These are phyloP conservation scores for Lactarius hengduanensis DNA, from an alignment of 768 basidiomycete species.

Conservation along the genomic window DNA sequence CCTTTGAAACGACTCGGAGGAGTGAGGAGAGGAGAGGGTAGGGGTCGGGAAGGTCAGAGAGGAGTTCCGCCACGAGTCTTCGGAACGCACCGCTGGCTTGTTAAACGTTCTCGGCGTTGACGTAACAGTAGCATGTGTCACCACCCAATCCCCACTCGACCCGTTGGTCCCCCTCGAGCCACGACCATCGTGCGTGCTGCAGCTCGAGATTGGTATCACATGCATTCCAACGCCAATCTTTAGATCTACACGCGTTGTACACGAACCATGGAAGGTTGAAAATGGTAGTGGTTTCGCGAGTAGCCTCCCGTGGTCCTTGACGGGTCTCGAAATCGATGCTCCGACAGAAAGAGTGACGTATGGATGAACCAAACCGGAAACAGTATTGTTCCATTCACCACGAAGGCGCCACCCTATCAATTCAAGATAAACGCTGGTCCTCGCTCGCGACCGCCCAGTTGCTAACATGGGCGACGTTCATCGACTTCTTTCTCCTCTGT, in stretches of 20 bases:
- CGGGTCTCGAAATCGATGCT: background rate
- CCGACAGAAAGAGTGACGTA: background rate
- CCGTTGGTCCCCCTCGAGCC: background rate
- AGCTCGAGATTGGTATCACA: background rate
- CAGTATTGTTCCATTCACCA: background rate
- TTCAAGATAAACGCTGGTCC: background rate
- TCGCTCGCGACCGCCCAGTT: background rate
- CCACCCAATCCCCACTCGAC: background rate
- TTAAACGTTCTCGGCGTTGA: constrained; percentile 5
- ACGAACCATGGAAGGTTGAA: background rate
- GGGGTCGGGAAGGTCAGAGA: background rate
- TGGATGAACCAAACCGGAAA: background rate
- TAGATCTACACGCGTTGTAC: constrained; percentile 4
- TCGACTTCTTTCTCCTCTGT: background rate
- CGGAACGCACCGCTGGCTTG: background rate
- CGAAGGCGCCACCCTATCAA: background rate
- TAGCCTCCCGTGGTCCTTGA: too few species aligned
- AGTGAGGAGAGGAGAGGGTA: background rate
- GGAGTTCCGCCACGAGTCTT: background rate
- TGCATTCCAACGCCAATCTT: background rate
- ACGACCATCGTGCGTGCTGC: constrained; percentile 1
- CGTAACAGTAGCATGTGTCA: constrained; percentile 18
- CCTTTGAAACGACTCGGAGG: background rate
- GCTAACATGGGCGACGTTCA: background rate
- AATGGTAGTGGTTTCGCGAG: too few species aligned